Conservation (phyloP, 2,329 filamentous ascomycete genomes). For the Cephalotrichum gorgonifer region DNA sequence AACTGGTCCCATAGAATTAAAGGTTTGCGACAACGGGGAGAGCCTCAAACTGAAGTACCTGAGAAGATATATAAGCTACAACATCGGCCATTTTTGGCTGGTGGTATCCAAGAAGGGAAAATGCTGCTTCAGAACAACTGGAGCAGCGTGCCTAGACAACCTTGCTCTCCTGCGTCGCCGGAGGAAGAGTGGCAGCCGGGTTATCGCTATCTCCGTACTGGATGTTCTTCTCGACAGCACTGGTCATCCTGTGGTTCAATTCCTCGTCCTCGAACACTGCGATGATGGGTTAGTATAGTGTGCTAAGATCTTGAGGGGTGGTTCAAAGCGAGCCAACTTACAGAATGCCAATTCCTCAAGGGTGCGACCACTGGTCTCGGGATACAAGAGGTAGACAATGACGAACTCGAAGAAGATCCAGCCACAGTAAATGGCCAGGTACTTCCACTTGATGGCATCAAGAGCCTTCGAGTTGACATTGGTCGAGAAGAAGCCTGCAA, state of each 20-base stretch:
- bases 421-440: constrained; percentile 31
- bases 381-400: constrained; percentile 70
- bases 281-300: constrained; percentile 4
- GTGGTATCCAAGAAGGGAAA: no score
- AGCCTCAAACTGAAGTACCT: no score
- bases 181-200: background rate
- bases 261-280: constrained; percentile 29
- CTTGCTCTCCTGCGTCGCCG: background rate
- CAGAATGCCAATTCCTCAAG: constrained; percentile 14
- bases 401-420: constrained; percentile 29
- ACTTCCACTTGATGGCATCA: constrained; percentile 26
- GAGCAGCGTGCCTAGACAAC: background rate
- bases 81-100: no score
- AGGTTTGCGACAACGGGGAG: no score
- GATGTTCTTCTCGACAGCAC: constrained; percentile 28
- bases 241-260: constrained; percentile 23
- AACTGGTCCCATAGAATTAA: no score
- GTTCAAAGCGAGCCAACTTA: constrained; percentile 16
- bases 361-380: constrained; percentile 57
- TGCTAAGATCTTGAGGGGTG: background rate
- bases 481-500: constrained; percentile 28
- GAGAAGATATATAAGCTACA: no score
- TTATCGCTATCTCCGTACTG: constrained; percentile 11
- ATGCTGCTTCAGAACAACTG: constrained; percentile 47
- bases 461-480: constrained; percentile 35